phyloP scores from a whole-genome alignment of 2,329 filamentous ascomycete genomes.

The Herpotrichia juniperi region DNA sequence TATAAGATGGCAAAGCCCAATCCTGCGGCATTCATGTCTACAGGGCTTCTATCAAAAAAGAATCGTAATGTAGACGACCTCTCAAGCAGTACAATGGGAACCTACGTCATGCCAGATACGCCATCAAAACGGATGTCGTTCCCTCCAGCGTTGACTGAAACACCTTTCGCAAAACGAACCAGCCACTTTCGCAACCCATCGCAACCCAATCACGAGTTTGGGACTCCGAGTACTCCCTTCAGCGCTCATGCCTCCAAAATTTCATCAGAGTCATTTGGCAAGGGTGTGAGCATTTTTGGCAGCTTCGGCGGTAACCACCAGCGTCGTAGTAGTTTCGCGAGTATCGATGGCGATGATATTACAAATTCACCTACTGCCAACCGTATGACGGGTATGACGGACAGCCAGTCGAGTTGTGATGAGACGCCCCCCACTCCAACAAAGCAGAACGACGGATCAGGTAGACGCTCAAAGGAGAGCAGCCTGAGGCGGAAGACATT shows the following conservation, averaged over 20 bases:
- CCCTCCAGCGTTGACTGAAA: slow-evolving; percentile 64
- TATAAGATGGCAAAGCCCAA: slow-evolving; percentile 80
- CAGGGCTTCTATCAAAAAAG: slow-evolving; percentile 92
- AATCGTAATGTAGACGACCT: slow-evolving; percentile 75
- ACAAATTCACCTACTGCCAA: slow-evolving; percentile 64
- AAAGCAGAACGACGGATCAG: slow-evolving; percentile 65
- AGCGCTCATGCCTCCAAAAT: slow-evolving; percentile 66
- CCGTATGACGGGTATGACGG: slow-evolving; percentile 54
- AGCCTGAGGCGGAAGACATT: slow-evolving; percentile 58
- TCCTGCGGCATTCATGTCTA: slow-evolving; percentile 89
- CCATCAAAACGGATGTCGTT: slow-evolving; percentile 90
- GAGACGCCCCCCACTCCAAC: slow-evolving; percentile 95
- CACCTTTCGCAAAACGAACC: slow-evolving; percentile 47
- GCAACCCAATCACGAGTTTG: slow-evolving; percentile 74
- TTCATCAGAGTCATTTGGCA: slow-evolving; percentile 71
- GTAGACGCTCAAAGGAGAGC: slow-evolving; percentile 56
- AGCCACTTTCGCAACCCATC: slow-evolving; percentile 68
- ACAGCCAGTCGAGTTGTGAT: slow-evolving; percentile 65
- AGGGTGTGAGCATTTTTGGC: slow-evolving; percentile 68
- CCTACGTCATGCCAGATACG: slow-evolving; percentile 85
- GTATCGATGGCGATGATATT: slow-evolving; percentile 78
- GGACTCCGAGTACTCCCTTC: slow-evolving; percentile 81
- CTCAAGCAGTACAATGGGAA: slow-evolving; percentile 55
- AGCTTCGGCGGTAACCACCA: slow-evolving; percentile 58
- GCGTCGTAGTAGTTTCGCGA: slow-evolving; percentile 75